These are phyloP conservation scores for Cladorrhinum sp. DNA, from an alignment of 2,329 filamentous ascomycete genomes.

Conservation along the genomic window DNA sequence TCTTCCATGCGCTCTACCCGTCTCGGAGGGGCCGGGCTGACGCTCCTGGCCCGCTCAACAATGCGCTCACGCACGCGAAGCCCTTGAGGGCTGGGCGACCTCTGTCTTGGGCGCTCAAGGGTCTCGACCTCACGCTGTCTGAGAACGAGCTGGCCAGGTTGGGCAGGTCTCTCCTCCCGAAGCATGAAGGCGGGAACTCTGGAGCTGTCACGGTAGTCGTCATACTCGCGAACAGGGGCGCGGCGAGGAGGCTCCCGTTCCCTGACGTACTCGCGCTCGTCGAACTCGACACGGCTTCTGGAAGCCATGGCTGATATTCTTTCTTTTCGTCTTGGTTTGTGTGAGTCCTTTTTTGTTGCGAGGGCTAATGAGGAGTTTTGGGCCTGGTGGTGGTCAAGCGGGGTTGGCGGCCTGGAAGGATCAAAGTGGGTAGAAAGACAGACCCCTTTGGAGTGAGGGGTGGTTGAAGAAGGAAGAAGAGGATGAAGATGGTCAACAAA, in stretches of 20 bases:
- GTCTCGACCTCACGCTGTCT: slow-evolving; percentile 55
- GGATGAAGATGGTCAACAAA: slow-evolving; percentile 1
- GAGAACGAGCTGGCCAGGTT: slow-evolving; percentile 52
- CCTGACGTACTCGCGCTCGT: slow-evolving; percentile 46
- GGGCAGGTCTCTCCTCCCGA: slow-evolving; percentile 46
- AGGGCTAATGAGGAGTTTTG: slow-evolving; percentile 4
- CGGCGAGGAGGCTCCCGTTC: slow-evolving; percentile 25
- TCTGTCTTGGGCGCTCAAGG: slow-evolving; percentile 46
- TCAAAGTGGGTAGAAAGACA: neutral
- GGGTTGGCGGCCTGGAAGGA: slow-evolving; percentile 10
- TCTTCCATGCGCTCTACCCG: slow-evolving; percentile 32
- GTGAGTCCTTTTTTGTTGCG: slow-evolving; percentile 6
- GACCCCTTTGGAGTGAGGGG: neutral
- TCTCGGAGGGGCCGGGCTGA: slow-evolving; percentile 36
- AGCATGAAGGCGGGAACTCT: slow-evolving; percentile 52
- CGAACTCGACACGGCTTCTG: slow-evolving; percentile 38
- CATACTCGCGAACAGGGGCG: slow-evolving; percentile 29
- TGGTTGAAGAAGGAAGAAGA: neutral
- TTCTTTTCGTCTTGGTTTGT: slow-evolving; percentile 2
- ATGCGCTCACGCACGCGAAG: slow-evolving; percentile 43
- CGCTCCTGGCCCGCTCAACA: slow-evolving; percentile 42
- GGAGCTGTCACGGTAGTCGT: slow-evolving; percentile 39
- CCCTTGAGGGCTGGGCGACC: slow-evolving; percentile 39
- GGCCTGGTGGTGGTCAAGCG: slow-evolving; percentile 13
- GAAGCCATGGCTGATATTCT: slow-evolving; percentile 26